A percentile compares a stretch with the other conserved stretches of the same genome.
These are phyloP conservation scores for Moricandia arvensis DNA, from an alignment of 345 rosid species.

Conservation along the genomic window DNA sequence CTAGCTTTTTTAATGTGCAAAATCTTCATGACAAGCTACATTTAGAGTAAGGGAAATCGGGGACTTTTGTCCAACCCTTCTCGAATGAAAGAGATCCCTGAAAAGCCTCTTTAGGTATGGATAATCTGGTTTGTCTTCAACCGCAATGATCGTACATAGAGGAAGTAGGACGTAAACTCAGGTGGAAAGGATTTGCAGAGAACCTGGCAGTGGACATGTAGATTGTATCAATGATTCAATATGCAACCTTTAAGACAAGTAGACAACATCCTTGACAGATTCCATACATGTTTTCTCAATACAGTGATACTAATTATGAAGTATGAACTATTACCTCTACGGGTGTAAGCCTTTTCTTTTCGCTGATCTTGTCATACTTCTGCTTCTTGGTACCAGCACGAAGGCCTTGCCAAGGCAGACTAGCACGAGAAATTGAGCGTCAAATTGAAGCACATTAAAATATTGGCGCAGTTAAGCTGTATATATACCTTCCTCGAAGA, in stretches of 20 bases:
- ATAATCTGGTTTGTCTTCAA: slow-evolving; percentile 98
- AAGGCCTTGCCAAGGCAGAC: slow-evolving; percentile 99
- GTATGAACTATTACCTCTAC: slow-evolving; percentile 59
- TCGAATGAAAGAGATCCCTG: slow-evolving; percentile 87
- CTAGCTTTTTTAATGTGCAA: not conserved
- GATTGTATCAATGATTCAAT: not conserved
- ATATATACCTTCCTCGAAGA: slow-evolving; percentile 79
- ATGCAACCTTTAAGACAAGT: too few species aligned
- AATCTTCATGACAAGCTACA: not conserved
- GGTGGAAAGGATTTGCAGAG: slow-evolving; percentile 92
- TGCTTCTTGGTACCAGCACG: slow-evolving; percentile 98
- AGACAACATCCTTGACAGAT: too few species aligned
- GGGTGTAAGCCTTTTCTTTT: slow-evolving; percentile 90
- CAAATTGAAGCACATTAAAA: not conserved
- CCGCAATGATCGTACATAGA: slow-evolving; percentile 84
- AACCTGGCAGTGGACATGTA: slow-evolving; percentile 45
- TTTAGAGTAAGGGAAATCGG: not conserved
- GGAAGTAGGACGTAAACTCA: slow-evolving; percentile 94
- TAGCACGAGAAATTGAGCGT: slow-evolving; percentile 36
- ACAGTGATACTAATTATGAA: too few species aligned
- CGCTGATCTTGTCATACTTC: slow-evolving; percentile 96
- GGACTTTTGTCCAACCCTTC: slow-evolving; percentile 53
- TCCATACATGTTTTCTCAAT: too few species aligned
- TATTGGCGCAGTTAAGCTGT: too few species aligned
- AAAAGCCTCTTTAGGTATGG: slow-evolving; percentile 94